Evolutionary conservation across 257 asterid genomes (phyloP), one percentile per base, ranked within the genome.

Genomic region (Eucommia ulmoides): DNA sequence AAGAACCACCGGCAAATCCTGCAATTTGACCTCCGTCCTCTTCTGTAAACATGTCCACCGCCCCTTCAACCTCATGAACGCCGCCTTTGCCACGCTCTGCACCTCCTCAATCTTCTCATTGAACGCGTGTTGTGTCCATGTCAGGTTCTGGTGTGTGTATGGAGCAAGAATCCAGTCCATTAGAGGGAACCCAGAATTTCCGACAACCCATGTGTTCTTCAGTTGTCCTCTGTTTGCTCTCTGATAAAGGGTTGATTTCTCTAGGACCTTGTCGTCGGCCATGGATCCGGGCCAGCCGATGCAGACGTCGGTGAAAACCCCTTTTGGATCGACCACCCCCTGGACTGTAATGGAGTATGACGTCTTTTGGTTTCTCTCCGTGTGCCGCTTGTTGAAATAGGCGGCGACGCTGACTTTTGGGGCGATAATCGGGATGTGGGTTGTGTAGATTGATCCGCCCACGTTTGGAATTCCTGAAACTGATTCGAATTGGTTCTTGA

Each of bases 261-360:
- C 85, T 55, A 88, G 61, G 3, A 88, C 83, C 16, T 78, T 82
- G 23, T 84, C 93, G 49, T 84, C 84, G 17, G 88, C 18, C 94
- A 88, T 74, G 1, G 97, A 82, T 1, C 95, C 97, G 18, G 97
- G 97, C 87, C 89, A 84, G 0, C 97, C 97, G 1, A 88, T 74
- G 38, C 84, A 84, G 7, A 88, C 75, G 54, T 88, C 97, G 0
- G 93, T 77, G 44, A 88, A 88, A 7, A 66, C 57, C 1, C 95
- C 95, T 0, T 19, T 63, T 0, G 68, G 58, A 33, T 82, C 93
- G 1, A 88, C 93, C 2, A 88, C 91, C 0, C 97, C 95, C 56
- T 88, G 97, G 14, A 84, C 77, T 0, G 95, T 82, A 12, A 84
- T 71, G 0, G 97, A 75, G 49, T 88, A 84, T 0, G 85, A 77